Conservation (phyloP, 257 asterid species). For the Solanum pennellii region DNA sequence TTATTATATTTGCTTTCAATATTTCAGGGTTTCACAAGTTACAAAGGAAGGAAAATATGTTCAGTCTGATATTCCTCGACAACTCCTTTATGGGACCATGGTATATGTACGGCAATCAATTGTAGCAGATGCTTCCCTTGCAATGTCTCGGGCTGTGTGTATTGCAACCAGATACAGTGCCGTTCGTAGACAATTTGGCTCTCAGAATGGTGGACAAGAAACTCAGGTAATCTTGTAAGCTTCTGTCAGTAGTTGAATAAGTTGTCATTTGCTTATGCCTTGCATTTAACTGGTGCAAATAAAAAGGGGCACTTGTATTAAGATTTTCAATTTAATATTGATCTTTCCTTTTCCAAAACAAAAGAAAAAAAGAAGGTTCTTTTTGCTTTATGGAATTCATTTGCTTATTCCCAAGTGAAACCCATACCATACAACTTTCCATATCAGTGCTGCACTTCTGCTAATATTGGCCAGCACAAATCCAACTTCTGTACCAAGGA, state of each 20-base stretch:
- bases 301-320: not conserved
- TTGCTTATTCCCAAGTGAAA: not conserved
- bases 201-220: constrained; percentile 86
- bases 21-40: constrained; percentile 78
- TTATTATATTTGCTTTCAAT: not conserved
- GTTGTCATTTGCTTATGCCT: not conserved
- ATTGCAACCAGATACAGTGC: constrained; percentile 97
- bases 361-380: not conserved
- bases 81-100: constrained; percentile 91
- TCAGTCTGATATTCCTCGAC: constrained; percentile 83
- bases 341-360: not conserved
- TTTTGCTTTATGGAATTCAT: not conserved
- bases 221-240: constrained; percentile 54
- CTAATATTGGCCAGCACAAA: not conserved
- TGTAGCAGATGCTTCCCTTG: constrained; percentile 86
- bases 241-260: not conserved
- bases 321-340: not conserved
- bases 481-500: not conserved
- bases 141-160: constrained; percentile 86
- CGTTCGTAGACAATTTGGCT: constrained; percentile 92
- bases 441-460: not conserved
- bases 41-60: constrained; percentile 76
- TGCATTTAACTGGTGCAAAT: not conserved
- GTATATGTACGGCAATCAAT: constrained; percentile 81
- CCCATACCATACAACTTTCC: not conserved